Evolutionary conservation across 108 stramenopile genomes (phyloP).

Genomic region (Asterionellopsis glacialis): DNA sequence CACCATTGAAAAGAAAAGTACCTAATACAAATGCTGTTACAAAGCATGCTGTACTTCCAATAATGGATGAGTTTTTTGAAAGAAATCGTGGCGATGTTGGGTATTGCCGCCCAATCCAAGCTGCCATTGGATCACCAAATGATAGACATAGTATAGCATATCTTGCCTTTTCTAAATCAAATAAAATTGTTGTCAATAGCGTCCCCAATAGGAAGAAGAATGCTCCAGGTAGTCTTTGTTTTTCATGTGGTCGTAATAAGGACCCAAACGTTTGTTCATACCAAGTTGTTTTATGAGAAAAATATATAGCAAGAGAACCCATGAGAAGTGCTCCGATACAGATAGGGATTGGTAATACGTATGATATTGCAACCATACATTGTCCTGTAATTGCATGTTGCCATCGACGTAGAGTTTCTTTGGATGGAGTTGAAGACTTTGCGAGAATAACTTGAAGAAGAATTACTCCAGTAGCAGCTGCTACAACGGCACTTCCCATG

Average conservation of each 20-base stretch:
- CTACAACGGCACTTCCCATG: too few species aligned
- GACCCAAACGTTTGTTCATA: conserved; percentile 34
- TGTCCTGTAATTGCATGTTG: conserved; percentile 63
- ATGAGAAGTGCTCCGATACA: conserved; percentile 15
- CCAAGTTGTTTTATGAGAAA: conserved; percentile 3
- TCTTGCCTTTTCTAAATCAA: conserved; percentile 23
- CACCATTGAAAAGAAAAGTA: background rate
- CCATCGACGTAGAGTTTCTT: conserved; percentile 40
- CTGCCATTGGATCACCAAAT: conserved; percentile 54
- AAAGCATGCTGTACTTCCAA: conserved; percentile 51
- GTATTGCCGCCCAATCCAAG: conserved; percentile 40
- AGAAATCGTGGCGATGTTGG: conserved; percentile 9
- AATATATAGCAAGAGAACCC: conserved; percentile 21
- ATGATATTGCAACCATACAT: conserved; percentile 36
- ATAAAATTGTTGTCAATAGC: conserved; percentile 17
- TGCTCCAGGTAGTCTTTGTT: conserved; percentile 36
- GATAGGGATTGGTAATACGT: conserved; percentile 26
- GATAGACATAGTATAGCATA: conserved; percentile 54
- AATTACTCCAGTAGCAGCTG: too few species aligned
- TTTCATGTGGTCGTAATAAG: conserved; percentile 39
- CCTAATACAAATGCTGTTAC: conserved; percentile 29
- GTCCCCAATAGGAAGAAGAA: conserved; percentile 57
- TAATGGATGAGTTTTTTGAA: conserved; percentile 15
- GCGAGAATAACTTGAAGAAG: background rate
- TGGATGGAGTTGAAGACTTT: background rate